A percentile compares a stretch with the other conserved stretches of the same genome.
phyloP scores from a whole-genome alignment of 2,329 filamentous ascomycete genomes.

The Aureobasidium melanogenum region DNA sequence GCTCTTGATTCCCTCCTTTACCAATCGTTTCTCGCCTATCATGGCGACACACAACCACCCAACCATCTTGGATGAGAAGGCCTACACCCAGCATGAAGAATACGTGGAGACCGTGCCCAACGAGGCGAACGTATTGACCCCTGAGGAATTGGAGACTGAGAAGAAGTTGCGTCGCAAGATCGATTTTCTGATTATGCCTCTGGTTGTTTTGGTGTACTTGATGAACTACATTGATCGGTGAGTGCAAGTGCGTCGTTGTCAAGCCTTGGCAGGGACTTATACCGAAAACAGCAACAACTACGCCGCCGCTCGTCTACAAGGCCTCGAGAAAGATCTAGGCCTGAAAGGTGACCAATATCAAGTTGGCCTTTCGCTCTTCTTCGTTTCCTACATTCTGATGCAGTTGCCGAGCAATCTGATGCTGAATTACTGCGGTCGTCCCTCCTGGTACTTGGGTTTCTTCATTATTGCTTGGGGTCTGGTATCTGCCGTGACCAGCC shows the following conservation, averaged over 20 bases:
- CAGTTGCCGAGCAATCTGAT: constrained; percentile 41
- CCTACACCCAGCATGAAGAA: not conserved
- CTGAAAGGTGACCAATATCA: constrained; percentile 56
- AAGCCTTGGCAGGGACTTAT: not conserved
- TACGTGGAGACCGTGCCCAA: not conserved
- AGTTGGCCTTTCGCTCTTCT: constrained; percentile 30
- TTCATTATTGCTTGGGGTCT: constrained; percentile 39
- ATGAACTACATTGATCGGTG: constrained; percentile 56
- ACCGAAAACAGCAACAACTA: constrained; percentile 45
- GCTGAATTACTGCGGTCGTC: constrained; percentile 37
- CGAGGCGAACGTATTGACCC: constrained; percentile 16
- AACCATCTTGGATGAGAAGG: constrained; percentile 2
- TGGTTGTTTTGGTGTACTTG: constrained; percentile 66
- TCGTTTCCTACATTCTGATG: constrained; percentile 17
- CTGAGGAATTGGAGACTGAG: constrained; percentile 36
- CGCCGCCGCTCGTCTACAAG: constrained; percentile 56
- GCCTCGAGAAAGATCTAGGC: constrained; percentile 52
- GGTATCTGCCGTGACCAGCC: constrained; percentile 36
- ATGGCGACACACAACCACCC: not conserved
- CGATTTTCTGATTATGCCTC: constrained; percentile 58
- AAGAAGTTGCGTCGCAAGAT: constrained; percentile 59
- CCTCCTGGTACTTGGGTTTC: constrained; percentile 28
- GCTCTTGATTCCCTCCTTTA: not conserved
- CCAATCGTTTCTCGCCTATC: not conserved
- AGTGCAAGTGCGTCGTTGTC: not conserved